Evolutionary conservation across 1,284 basidiomycete genomes (phyloP), one percentile per base, ranked within the genome.

Genomic region (Ganoderma leucocontextum): DNA sequence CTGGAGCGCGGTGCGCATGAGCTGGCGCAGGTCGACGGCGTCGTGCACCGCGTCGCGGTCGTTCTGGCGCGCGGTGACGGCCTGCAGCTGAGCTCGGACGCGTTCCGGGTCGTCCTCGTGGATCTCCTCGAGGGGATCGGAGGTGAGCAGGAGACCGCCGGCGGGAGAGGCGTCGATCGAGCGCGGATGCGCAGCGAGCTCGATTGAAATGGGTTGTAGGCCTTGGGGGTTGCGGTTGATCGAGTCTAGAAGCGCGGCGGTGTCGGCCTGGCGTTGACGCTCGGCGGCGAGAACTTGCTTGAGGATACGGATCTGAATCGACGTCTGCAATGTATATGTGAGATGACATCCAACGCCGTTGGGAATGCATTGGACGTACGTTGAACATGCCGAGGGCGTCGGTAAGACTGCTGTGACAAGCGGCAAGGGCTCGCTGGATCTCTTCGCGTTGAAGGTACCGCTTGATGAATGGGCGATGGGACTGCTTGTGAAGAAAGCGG

Each of bases 381-480:
- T 72, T 71, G 67, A 72, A 71, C 73, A 73, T 75, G 70, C 71
- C 67, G 19, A 73, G 63, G 1, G 72, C 68, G 52, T 75, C 71
- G 9, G 62, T 73, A 25, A 75, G 67, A 6, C 79, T 80, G 2
- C 80, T 81, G 73, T 90, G 84, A 69, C 90, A 93, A 1, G 78
- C 82, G 8, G 76, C 71, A 44, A 93, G 87, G 62, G 86, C 86
- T 29, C 82, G 80, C 25, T 84, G 78, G 57, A 93, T 91, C 72
- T 95, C 91, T 47, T 93, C 90, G 44, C 92, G 86, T 76, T 90
- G 90, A 61, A 94, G 83, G 77, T 94, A 95, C 2, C 92, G 85
- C 79, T 93, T 94, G 70, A 95, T 78, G 81, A 94, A 95, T 0
- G 92, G 91, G 1, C 91, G 81, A 62, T 86, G 85, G 12, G 84